phyloP scores from a whole-genome alignment of 2,329 filamentous ascomycete genomes.

The Trichoderma atrobrunneum region DNA sequence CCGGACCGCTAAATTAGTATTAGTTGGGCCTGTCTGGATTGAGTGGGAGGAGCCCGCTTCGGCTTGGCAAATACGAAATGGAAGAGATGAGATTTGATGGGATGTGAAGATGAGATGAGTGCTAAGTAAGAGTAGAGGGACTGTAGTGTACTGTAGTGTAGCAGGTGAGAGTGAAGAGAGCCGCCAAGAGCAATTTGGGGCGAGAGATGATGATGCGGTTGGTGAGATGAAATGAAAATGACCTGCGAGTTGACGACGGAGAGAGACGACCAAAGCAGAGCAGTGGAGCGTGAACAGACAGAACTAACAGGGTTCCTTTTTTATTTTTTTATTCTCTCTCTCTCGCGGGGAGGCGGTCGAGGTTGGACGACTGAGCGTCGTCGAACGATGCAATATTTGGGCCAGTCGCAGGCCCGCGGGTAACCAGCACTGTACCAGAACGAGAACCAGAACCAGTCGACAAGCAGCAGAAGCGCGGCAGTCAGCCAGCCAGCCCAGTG shows the following conservation, averaged over 20 bases:
- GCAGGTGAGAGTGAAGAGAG: neutral
- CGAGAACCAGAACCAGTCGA: neutral
- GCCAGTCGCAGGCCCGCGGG: neutral
- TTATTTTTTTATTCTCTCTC: neutral
- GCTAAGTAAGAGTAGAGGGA: neutral
- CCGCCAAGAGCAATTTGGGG: neutral
- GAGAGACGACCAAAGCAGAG: neutral
- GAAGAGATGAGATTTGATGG: neutral
- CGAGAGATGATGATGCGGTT: neutral
- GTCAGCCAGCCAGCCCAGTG: conserved; percentile 9
- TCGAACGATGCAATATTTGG: neutral
- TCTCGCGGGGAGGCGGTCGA: neutral
- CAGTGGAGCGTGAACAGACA: neutral
- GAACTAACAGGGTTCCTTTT: neutral
- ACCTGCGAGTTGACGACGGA: neutral
- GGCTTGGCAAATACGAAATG: conserved; percentile 8
- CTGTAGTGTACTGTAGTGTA: neutral
- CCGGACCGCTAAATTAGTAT: conserved; percentile 17
- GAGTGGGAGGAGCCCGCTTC: conserved; percentile 2
- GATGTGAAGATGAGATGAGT: neutral
- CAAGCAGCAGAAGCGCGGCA: neutral
- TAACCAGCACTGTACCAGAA: neutral
- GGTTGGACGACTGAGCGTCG: neutral
- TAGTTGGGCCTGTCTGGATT: conserved; percentile 16
- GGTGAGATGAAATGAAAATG: neutral